Conservation (phyloP, 2,329 filamentous ascomycete genomes). For the Aurifilum marmelostoma region DNA sequence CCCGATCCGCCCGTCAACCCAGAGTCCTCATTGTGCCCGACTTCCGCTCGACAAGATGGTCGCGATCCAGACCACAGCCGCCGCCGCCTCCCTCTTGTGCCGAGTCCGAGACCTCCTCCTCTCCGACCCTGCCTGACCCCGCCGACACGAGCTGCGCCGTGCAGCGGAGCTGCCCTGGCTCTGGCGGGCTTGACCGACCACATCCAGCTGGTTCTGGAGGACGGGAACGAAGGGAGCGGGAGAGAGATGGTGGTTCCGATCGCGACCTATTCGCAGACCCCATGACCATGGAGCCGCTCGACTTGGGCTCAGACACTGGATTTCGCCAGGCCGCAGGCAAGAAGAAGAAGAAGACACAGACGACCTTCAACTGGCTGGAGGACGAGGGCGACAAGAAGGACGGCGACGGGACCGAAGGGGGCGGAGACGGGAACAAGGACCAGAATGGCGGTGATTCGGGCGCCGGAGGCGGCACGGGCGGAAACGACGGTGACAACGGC, state of each 20-base stretch:
- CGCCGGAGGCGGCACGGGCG: constrained; percentile 37
- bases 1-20: constrained; percentile 4
- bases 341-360: constrained; percentile 58
- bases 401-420: constrained; percentile 43
- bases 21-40: constrained; percentile 34
- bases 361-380: constrained; percentile 46
- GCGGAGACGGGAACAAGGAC: constrained; percentile 39
- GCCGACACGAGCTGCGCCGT: constrained; percentile 40
- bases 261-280: constrained; percentile 51
- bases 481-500: constrained; percentile 41
- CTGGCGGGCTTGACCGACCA: constrained; percentile 32
- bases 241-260: constrained; percentile 27
- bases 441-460: constrained; percentile 40
- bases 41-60: constrained; percentile 36
- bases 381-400: constrained; percentile 50
- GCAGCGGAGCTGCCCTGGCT: constrained; percentile 32
- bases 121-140: constrained; percentile 35
- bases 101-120: constrained; percentile 30
- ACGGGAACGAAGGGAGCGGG: constrained; percentile 20
- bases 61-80: constrained; percentile 32
- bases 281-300: constrained; percentile 51
- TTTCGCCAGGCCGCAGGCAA: constrained; percentile 59
- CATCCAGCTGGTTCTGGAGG: constrained; percentile 31
- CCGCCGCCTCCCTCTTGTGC: constrained; percentile 33
- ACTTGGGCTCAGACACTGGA: constrained; percentile 59